phyloP scores from a whole-genome alignment of 352 stramenopile genomes.

The Globisporangium radiosum region DNA sequence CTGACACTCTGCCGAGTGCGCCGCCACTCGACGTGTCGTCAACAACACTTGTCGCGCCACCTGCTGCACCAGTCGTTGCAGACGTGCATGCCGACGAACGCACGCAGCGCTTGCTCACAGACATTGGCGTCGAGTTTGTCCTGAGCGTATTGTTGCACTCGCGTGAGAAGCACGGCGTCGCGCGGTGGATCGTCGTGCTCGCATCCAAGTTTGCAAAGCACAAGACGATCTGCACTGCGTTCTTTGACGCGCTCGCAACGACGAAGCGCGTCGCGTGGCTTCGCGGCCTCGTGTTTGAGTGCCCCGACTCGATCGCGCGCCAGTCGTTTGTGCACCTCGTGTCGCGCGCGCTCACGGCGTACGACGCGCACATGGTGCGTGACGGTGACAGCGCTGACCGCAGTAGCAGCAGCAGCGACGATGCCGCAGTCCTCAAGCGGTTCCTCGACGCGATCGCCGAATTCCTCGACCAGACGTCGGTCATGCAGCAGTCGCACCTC shows the following conservation, averaged over 20 bases:
- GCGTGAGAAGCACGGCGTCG: slow-evolving; percentile 82
- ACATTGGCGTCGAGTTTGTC: slow-evolving; percentile 85
- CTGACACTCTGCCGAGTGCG: slow-evolving; percentile 4
- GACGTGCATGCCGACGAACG: slow-evolving; percentile 32
- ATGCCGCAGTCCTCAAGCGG: slow-evolving; percentile 12
- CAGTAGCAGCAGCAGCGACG: slow-evolving; percentile 2
- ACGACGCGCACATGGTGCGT: slow-evolving; percentile 41
- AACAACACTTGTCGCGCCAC: background rate
- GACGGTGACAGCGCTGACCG: background rate
- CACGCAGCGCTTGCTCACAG: slow-evolving; percentile 61
- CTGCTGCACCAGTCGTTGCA: slow-evolving; percentile 17
- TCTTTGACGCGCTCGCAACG: slow-evolving; percentile 54
- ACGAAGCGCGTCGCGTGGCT: slow-evolving; percentile 59
- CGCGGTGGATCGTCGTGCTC: slow-evolving; percentile 74
- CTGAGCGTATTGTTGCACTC: slow-evolving; percentile 86
- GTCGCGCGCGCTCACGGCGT: slow-evolving; percentile 60
- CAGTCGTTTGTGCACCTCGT: slow-evolving; percentile 85
- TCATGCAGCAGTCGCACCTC: slow-evolving; percentile 75
- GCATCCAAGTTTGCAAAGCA: slow-evolving; percentile 64
- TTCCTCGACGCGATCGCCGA: slow-evolving; percentile 48
- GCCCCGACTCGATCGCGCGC: slow-evolving; percentile 75
- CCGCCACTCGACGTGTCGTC: slow-evolving; percentile 8
- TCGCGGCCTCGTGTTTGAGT: slow-evolving; percentile 73
- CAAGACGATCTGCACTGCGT: slow-evolving; percentile 61
- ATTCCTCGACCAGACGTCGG: slow-evolving; percentile 70